A percentile compares a stretch with the other conserved stretches of the same genome.
These are phyloP conservation scores for Podila horticola DNA, from an alignment of 192 early-diverging fungal species.

Conservation along the genomic window DNA sequence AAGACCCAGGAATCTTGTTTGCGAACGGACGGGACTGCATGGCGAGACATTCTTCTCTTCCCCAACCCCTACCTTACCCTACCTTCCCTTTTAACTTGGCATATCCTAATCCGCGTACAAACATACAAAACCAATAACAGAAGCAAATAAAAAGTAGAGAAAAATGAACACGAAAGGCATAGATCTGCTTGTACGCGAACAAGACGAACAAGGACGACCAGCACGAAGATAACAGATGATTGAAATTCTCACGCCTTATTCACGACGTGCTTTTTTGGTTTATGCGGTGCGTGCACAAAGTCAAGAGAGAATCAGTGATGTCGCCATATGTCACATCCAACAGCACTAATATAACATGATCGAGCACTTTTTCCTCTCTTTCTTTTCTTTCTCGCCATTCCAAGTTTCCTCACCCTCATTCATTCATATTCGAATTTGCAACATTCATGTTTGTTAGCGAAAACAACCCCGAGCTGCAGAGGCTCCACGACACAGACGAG, in stretches of 20 bases:
- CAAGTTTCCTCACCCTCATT: background rate
- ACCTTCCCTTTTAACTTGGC: background rate
- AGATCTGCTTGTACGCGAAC: background rate
- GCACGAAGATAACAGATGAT: background rate
- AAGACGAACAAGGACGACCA: no score
- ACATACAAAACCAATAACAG: background rate
- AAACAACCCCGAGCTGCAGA: conserved; percentile 22
- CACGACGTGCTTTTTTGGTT: background rate
- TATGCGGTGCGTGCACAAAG: background rate
- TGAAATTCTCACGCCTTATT: background rate
- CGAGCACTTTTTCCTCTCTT: background rate
- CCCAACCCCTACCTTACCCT: background rate
- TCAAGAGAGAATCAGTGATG: no score
- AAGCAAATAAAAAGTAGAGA: background rate
- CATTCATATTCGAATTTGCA: background rate
- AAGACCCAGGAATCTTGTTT: no score
- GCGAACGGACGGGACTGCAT: no score
- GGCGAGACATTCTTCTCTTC: no score
- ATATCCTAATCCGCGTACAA: background rate
- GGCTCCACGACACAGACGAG: conserved; percentile 20
- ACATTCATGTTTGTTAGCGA: conserved; percentile 1
- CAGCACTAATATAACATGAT: no score
- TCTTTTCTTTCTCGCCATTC: background rate
- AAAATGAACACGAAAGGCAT: background rate
- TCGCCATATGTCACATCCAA: no score